Conservation (phyloP, 2,329 filamentous ascomycete genomes). For the Xylariaceae sp. region DNA sequence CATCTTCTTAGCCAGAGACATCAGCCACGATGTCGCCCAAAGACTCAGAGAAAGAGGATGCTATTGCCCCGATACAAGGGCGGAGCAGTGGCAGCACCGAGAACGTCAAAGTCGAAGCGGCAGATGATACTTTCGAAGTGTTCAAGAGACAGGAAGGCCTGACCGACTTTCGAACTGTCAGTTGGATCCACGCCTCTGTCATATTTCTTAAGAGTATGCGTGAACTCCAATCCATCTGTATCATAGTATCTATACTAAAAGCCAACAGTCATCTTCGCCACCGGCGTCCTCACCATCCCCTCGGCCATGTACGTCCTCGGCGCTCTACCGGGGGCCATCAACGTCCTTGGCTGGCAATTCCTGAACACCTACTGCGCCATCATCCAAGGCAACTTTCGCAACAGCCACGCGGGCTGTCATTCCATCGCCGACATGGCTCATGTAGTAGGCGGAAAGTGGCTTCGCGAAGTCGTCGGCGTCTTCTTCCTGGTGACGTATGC, state of each 20-base stretch:
- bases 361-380: conserved; percentile 21
- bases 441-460: conserved; percentile 3
- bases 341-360: conserved; percentile 19
- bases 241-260: background rate
- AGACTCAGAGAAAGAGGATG: too few species aligned
- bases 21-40: too few species aligned
- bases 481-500: conserved; percentile 4
- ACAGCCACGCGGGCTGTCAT: conserved; percentile 18
- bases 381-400: conserved; percentile 20
- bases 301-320: conserved; percentile 22
- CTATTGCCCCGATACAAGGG: too few species aligned
- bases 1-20: too few species aligned
- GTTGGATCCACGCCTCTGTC: conserved; percentile 46
- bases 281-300: conserved; percentile 23
- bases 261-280: conserved; percentile 20
- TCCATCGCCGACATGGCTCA: conserved; percentile 4
- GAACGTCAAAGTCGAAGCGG: too few species aligned
- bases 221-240: background rate
- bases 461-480: conserved; percentile 2
- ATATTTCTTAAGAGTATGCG: conserved; percentile 44
- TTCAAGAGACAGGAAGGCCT: too few species aligned
- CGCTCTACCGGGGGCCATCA: conserved; percentile 20
- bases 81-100: too few species aligned
- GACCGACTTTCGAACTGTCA: too few species aligned
- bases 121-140: too few species aligned